Evolutionary conservation across 495 filamentous ascomycete species (phyloP).

Genomic region (Penicillium silybi): DNA sequence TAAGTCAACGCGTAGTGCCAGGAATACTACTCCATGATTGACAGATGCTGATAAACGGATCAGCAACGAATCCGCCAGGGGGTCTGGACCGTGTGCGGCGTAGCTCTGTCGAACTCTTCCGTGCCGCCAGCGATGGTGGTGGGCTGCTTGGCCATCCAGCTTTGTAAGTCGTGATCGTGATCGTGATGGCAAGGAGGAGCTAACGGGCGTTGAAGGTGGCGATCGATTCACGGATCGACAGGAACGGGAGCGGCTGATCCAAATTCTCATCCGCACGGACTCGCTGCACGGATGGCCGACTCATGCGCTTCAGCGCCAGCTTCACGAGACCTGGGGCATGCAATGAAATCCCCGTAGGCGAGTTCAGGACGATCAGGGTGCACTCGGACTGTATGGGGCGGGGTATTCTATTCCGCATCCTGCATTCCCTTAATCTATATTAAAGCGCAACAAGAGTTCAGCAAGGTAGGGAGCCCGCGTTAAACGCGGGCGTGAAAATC

Average conservation of each 20-base stretch:
- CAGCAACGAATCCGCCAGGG: slow-evolving; percentile 21
- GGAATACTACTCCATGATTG: background rate
- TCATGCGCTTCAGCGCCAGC: slow-evolving; percentile 20
- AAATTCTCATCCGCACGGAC: slow-evolving; percentile 19
- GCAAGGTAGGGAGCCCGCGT: too few species aligned
- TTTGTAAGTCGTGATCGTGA: slow-evolving; percentile 11
- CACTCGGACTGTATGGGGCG: too few species aligned
- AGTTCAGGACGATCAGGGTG: too few species aligned
- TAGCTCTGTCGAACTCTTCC: slow-evolving; percentile 20
- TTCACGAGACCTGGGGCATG: slow-evolving; percentile 22
- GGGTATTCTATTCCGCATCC: too few species aligned
- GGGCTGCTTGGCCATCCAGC: slow-evolving; percentile 24
- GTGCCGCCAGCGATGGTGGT: slow-evolving; percentile 25
- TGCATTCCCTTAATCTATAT: too few species aligned
- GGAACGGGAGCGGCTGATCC: slow-evolving; percentile 20
- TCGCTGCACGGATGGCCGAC: slow-evolving; percentile 24
- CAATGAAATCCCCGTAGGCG: slow-evolving; percentile 1
- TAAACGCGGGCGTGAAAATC: too few species aligned
- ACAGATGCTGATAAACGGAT: background rate
- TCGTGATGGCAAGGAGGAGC: background rate
- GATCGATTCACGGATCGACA: slow-evolving; percentile 24
- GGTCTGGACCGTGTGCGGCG: slow-evolving; percentile 24
- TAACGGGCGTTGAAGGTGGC: slow-evolving; percentile 11
- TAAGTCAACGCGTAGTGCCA: slow-evolving; percentile 4
- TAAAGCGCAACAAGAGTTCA: too few species aligned